Percentiles rank a stretch among this genome's conserved stretches.
Evolutionary conservation across 768 basidiomycete species (phyloP).

Genomic region (Sporobolomyces phaffii): DNA sequence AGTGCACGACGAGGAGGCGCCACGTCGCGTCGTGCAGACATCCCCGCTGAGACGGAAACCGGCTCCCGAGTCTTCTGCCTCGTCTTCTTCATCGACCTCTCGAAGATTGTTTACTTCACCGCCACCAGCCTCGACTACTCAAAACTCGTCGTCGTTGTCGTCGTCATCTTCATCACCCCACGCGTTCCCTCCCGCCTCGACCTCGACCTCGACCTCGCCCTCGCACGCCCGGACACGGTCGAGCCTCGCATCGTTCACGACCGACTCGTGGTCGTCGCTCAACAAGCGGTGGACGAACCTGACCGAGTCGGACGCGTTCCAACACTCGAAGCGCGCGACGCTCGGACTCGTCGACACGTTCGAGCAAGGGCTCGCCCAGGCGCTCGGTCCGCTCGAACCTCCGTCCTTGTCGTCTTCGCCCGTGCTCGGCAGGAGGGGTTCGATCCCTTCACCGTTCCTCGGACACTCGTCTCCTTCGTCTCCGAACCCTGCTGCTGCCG

Average conservation of each 20-base stretch:
- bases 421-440: background rate
- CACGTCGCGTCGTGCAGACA: background rate
- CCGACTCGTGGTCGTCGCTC: constrained; percentile 15
- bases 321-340: constrained; percentile 13
- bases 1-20: constrained; percentile 1
- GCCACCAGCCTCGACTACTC: background rate
- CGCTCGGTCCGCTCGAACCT: constrained; percentile 32
- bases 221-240: constrained; percentile 22
- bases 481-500: background rate
- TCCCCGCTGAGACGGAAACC: background rate
- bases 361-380: constrained; percentile 25
- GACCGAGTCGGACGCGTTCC: constrained; percentile 19
- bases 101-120: constrained; percentile 4
- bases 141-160: background rate
- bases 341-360: constrained; percentile 30
- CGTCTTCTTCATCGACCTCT: background rate
- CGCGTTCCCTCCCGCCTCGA: background rate
- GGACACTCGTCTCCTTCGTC: background rate
- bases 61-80: background rate
- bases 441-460: constrained; percentile 1
- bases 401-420: background rate
- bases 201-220: background rate
- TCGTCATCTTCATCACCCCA: background rate
- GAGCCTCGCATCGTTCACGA: constrained; percentile 24
- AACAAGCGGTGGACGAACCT: constrained; percentile 11